Evolutionary conservation across 2,329 filamentous ascomycete genomes (phyloP).

Genomic region (Colletotrichum spaethianum): DNA sequence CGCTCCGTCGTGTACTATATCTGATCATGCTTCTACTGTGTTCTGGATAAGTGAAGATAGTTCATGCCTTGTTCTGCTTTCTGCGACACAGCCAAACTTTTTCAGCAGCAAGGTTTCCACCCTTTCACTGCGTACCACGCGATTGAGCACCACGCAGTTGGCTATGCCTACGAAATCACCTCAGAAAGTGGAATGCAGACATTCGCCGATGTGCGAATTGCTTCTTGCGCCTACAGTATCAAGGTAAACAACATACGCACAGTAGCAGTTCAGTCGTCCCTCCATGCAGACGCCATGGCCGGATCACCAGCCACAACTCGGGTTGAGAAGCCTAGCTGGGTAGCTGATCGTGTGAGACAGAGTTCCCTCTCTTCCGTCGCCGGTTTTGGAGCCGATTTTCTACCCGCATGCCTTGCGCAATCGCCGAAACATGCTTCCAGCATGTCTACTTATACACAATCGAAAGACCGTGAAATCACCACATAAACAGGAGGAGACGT

Average conservation of each 20-base stretch:
- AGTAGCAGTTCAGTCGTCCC: neutral
- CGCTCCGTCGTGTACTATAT: neutral
- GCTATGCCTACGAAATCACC: neutral
- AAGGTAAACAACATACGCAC: neutral
- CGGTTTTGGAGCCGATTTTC: neutral
- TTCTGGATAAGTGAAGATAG: too few species aligned
- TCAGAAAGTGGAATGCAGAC: neutral
- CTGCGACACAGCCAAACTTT: neutral
- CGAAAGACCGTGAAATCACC: neutral
- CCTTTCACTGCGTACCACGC: neutral
- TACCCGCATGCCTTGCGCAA: neutral
- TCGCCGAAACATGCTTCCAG: neutral
- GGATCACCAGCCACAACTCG: neutral
- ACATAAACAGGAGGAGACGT: neutral
- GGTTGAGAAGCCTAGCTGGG: neutral
- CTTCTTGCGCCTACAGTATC: neutral
- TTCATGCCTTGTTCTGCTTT: too few species aligned
- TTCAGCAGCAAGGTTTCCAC: neutral
- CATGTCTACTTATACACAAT: slow-evolving; percentile 6
- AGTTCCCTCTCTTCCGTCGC: neutral
- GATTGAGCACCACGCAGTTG: neutral
- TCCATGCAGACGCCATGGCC: neutral
- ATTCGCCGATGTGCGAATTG: neutral
- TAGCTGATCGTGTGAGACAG: neutral
- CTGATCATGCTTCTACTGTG: too few species aligned